Conservation (phyloP, 495 filamentous ascomycete species). For the Hypoxylon crocopeplum region DNA sequence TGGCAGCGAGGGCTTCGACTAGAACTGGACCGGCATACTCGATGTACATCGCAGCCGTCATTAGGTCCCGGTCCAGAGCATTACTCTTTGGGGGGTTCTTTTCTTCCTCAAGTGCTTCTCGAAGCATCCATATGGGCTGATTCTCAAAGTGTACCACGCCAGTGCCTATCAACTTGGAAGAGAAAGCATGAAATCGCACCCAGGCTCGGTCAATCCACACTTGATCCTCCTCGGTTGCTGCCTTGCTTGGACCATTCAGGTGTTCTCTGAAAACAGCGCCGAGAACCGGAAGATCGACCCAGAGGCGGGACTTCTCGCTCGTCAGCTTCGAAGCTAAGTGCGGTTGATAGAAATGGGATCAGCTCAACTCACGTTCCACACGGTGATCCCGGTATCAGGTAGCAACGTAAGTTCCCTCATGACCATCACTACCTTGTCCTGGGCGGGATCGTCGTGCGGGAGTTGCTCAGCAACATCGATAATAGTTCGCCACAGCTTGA, state of each 20-base stretch:
- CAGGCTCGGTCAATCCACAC: neutral
- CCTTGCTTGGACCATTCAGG: constrained; percentile 14
- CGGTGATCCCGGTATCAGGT: constrained; percentile 25
- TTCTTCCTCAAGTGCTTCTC: constrained; percentile 30
- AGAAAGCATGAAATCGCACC: constrained; percentile 37
- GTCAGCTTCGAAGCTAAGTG: neutral
- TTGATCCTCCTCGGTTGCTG: constrained; percentile 3
- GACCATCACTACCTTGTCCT: constrained; percentile 33
- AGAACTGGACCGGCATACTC: constrained; percentile 34
- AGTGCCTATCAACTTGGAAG: constrained; percentile 28
- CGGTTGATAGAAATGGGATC: neutral
- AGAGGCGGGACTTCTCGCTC: constrained; percentile 17
- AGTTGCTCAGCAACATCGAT: constrained; percentile 34
- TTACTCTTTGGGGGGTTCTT: neutral
- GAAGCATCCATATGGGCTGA: constrained; percentile 36
- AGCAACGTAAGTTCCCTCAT: constrained; percentile 31
- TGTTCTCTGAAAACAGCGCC: constrained; percentile 23
- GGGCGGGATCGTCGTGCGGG: constrained; percentile 21
- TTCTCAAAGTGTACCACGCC: constrained; percentile 16
- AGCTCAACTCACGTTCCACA: constrained; percentile 31
- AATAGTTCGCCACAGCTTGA: constrained; percentile 27
- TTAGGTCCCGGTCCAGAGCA: constrained; percentile 12
- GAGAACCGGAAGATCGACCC: constrained; percentile 34
- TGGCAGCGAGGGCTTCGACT: constrained; percentile 19
- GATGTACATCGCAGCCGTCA: constrained; percentile 36